These are phyloP conservation scores for Diutina ranongensis DNA, from an alignment of 1,139 yeast genomes.

Conservation along the genomic window DNA sequence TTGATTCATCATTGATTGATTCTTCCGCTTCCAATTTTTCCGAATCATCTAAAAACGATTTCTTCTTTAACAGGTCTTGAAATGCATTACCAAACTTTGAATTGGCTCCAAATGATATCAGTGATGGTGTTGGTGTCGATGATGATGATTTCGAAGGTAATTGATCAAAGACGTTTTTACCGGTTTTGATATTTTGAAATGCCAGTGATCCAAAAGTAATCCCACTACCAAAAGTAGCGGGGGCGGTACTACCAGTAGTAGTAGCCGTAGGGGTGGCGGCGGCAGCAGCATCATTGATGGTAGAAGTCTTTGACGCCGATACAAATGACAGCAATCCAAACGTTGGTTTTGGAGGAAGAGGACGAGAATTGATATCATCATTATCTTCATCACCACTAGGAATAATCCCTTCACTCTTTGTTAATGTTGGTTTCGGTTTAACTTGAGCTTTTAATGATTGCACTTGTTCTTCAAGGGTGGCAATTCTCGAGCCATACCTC, in stretches of 20 bases:
- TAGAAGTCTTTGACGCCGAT: neutral
- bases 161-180: neutral
- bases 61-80: conserved; percentile 33
- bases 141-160: neutral
- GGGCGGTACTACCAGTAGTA: neutral
- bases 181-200: neutral
- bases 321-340: conserved; percentile 4
- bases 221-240: neutral
- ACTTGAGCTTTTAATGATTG: neutral
- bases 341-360: neutral
- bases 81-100: conserved; percentile 51
- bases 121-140: neutral
- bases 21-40: conserved; percentile 8
- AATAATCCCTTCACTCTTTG: neutral
- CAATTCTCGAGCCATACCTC: neutral
- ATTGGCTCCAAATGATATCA: conserved; percentile 39
- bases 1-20: conserved; percentile 1
- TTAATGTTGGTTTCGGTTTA: neutral
- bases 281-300: neutral
- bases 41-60: conserved; percentile 42
- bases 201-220: neutral
- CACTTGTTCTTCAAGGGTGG: neutral
- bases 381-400: too few relatives aligned
- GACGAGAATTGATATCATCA: neutral
- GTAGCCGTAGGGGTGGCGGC: neutral